Base-by-base conservation (phyloP, 2,329 filamentous ascomycete genomes). In the Ascochyta fabae region DNA sequence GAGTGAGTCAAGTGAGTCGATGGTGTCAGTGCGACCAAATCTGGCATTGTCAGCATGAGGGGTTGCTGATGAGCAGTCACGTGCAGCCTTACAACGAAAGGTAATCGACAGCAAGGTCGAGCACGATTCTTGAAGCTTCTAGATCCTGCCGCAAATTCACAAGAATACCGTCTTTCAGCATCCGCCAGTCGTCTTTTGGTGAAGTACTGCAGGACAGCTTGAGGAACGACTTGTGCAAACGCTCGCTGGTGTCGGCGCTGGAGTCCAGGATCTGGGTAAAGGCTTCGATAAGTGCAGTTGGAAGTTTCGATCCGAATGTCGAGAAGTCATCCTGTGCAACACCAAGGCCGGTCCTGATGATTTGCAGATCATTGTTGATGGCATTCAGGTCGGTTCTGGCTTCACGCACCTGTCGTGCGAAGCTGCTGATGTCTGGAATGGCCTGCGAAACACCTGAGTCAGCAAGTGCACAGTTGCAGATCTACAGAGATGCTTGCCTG, bases 301-400 rank as follows among this genome's bases (percentile, higher is more conserved):
- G 69, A 23, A 72, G 31, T 8, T 54, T 61, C 3, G 58, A 54
- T 16, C 53, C 59, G 19, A 52, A 49, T 2, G 55, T 46, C 4
- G 69, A 65, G 46, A 73, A 71, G 48, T 74, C 71, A 50, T 72
- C 69, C 45, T 71, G 69, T 10, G 67, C 62, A 52, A 74, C 65
- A 45, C 70, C 68, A 16, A 74, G 60, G 1, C 66, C 67, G 7
- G 67, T 66, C n/a, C 64, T 68, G 55, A 73, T 67, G 26, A 71
- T 64, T n/a, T 72, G 55, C 27, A 74, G 62, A 35, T 73, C 65
- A 34, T 62, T 60, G 45, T 68, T 72, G 52, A 74, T 68, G 8
- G 61, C 61, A 46, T 70, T 72, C 27, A 73, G 61, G n/a, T 72
- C 69, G 47, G 72, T 63, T 39, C 71, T 63, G 15, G 69, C 65